Evolutionary conservation across 1,284 basidiomycete genomes (phyloP).

Genomic region (Leccinum griseonigrum): DNA sequence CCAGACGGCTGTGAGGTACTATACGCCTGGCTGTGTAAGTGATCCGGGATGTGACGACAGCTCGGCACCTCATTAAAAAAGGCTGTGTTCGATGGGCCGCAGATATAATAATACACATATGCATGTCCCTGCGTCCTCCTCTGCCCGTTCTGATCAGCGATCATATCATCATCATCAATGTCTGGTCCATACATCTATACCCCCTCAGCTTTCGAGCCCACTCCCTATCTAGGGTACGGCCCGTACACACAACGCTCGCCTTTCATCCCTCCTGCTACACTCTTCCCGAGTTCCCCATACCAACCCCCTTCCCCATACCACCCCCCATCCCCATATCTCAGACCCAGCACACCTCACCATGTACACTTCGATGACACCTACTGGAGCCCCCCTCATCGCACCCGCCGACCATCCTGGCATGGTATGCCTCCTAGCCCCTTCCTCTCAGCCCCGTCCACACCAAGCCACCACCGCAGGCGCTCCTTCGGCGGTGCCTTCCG

Average conservation of each 20-base stretch:
- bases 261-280: slow-evolving; percentile 38
- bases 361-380: slow-evolving; percentile 17
- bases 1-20: slow-evolving; percentile 20
- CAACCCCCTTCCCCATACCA: slow-evolving; percentile 25
- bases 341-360: slow-evolving; percentile 23
- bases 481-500: slow-evolving; percentile 38
- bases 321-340: slow-evolving; percentile 26
- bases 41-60: background rate
- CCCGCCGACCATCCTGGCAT: background rate
- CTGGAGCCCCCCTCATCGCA: slow-evolving; percentile 10
- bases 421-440: slow-evolving; percentile 26
- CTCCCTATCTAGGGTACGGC: slow-evolving; percentile 31
- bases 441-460: slow-evolving; percentile 17
- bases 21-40: slow-evolving; percentile 21
- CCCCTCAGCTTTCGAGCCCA: slow-evolving; percentile 30
- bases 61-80: background rate
- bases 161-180: slow-evolving; percentile 28
- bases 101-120: slow-evolving; percentile 19
- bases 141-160: background rate
- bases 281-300: slow-evolving; percentile 35
- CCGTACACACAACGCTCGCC: slow-evolving; percentile 36
- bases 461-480: slow-evolving; percentile 33
- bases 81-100: slow-evolving; percentile 14
- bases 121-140: background rate
- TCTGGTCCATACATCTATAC: slow-evolving; percentile 40